Evolutionary conservation across 2,329 filamentous ascomycete genomes (phyloP), one percentile per base, ranked within the genome.

Genomic region (Cordyceps pruinosa): DNA sequence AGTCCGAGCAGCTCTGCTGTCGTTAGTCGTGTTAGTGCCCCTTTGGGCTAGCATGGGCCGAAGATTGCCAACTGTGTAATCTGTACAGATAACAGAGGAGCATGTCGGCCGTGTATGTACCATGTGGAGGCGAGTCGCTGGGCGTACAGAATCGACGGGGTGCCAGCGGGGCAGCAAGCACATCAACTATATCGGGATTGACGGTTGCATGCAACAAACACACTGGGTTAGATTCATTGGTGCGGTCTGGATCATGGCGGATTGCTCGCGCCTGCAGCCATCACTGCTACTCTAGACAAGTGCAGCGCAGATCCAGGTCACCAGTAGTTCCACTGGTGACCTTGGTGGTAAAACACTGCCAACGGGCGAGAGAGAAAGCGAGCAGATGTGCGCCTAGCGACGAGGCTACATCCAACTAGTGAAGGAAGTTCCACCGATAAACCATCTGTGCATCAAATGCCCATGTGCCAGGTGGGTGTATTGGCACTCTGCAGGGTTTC

Each of bases 21-120:
- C 17, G 45, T 44, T 28, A 50, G 46, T 44, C 54, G 54, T 57
- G 46, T 57, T 50, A 57, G 54, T 50, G 46, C 54, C 25, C 46
- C 13, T 56, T 57, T 50, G 35, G 54, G 54, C 54, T 50, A 57
- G 54, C 30, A 57, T 50, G 54, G 54, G 28, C 37, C 54, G 37
- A 50, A 50, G 26, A 21, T n/a, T 44, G 21, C 25, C 12, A 28
- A 50, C 47, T 50, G 30, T 35, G 47, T 19, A 34, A 32, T 6
- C 30, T 32, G 39, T 13, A 42, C 17, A 4, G 21, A 39, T 39
- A 39, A 17, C n/a, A 21, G 39, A 19, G 28, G 17, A 41, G 32
- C 32, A 55, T 32, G 35, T 48, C 25, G 44, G 19, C 30, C n/a
- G n/a, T n/a, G n/a, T n/a, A n/a, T n/a, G n/a, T n/a, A n/a, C n/a